These are phyloP conservation scores for Nicotiana attenuata DNA, from an alignment of 257 asterid species.

Conservation along the genomic window DNA sequence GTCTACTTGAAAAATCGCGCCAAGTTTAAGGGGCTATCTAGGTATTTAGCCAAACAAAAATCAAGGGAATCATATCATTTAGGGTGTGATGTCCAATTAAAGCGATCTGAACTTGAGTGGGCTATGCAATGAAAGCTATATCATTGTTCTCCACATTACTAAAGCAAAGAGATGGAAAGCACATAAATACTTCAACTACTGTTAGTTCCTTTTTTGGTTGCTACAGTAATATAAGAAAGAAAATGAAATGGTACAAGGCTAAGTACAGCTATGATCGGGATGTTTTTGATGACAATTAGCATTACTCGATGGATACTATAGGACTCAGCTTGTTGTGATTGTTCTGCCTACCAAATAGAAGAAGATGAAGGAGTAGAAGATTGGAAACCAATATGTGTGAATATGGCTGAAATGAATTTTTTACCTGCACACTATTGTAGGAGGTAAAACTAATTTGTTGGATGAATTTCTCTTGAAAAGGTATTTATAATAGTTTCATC, in stretches of 20 bases:
- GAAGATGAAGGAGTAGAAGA: neutral
- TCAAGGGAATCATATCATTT: constrained; percentile 3
- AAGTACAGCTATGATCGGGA: neutral
- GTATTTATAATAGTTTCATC: neutral
- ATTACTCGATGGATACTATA: neutral
- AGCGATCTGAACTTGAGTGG: neutral
- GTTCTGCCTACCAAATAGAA: constrained; percentile 1
- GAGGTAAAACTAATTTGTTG: neutral
- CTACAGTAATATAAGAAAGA: neutral
- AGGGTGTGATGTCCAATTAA: neutral
- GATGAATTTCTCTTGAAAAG: neutral
- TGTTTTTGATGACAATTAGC: neutral
- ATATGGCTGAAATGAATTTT: neutral
- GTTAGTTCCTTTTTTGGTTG: neutral
- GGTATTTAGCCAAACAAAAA: neutral
- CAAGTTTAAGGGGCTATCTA: too few species aligned
- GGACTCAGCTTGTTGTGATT: neutral
- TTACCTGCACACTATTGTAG: neutral
- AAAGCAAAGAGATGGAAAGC: neutral
- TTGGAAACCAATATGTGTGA: neutral
- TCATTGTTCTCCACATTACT: neutral
- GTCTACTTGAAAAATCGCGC: too few species aligned
- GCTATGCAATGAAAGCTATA: neutral
- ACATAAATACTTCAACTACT: neutral
- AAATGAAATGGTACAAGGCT: neutral